These are phyloP conservation scores for Daldinia childiae DNA, from an alignment of 495 filamentous ascomycete species.

Conservation along the genomic window DNA sequence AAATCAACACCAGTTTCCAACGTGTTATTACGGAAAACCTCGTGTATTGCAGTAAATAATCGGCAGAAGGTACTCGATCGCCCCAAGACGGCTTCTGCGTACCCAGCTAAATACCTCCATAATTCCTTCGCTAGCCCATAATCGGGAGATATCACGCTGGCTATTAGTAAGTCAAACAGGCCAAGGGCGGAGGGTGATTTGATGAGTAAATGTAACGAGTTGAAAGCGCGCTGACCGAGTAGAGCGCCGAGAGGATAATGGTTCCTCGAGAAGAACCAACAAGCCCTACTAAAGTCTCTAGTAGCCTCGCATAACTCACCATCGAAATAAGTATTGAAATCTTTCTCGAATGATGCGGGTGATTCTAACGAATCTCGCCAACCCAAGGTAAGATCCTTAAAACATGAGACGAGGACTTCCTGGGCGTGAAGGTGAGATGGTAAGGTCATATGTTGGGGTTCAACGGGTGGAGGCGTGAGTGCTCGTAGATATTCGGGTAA, in stretches of 20 bases:
- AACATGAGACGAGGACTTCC: slow-evolving; percentile 39
- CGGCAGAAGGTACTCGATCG: slow-evolving; percentile 24
- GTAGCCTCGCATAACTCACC: slow-evolving; percentile 40
- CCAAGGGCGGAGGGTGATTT: slow-evolving; percentile 32
- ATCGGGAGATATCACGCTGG: slow-evolving; percentile 37
- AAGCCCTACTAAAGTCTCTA: slow-evolving; percentile 38
- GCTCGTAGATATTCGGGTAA: slow-evolving; percentile 44
- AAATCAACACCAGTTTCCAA: slow-evolving; percentile 31
- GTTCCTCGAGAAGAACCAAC: slow-evolving; percentile 37
- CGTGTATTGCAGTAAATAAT: slow-evolving; percentile 27
- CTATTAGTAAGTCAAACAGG: slow-evolving; percentile 36
- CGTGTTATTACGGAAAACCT: slow-evolving; percentile 29
- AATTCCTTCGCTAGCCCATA: slow-evolving; percentile 33
- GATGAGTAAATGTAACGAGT: slow-evolving; percentile 27
- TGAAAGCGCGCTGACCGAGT: slow-evolving; percentile 36
- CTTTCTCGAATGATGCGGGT: slow-evolving; percentile 24
- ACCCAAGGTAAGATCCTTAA: slow-evolving; percentile 28
- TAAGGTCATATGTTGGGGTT: slow-evolving; percentile 30
- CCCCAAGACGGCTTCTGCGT: slow-evolving; percentile 25
- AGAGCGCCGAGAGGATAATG: slow-evolving; percentile 29
- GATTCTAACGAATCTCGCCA: slow-evolving; percentile 29
- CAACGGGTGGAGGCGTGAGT: slow-evolving; percentile 42
- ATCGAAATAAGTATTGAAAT: slow-evolving; percentile 34
- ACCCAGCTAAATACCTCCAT: slow-evolving; percentile 37
- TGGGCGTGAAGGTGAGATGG: slow-evolving; percentile 40